A percentile compares a stretch with the other conserved stretches of the same genome.
Evolutionary conservation across 1,284 basidiomycete genomes (phyloP).

Genomic region (Sanghuangporus sanghuang): DNA sequence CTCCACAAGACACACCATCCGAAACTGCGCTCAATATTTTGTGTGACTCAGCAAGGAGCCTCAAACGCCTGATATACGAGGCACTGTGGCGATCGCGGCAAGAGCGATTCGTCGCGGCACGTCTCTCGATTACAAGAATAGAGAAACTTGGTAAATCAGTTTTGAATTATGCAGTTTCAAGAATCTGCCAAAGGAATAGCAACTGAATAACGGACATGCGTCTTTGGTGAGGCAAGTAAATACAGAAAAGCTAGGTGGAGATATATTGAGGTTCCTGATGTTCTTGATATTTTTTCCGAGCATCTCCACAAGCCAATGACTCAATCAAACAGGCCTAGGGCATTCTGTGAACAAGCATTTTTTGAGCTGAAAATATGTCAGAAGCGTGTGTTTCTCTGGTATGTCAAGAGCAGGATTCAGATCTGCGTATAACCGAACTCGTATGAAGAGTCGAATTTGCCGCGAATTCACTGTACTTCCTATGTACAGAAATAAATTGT

Average conservation of each 20-base stretch:
- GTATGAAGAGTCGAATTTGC: background rate
- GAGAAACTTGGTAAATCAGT: background rate
- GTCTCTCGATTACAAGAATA: background rate
- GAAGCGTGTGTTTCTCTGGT: background rate
- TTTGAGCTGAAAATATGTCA: background rate
- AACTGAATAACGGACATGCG: background rate
- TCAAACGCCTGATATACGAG: background rate
- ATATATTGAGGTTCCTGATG: background rate
- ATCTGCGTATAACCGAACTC: too few species aligned
- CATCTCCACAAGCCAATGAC: background rate
- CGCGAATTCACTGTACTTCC: background rate
- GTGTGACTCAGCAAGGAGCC: background rate
- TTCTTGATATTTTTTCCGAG: background rate
- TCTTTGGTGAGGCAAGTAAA: background rate
- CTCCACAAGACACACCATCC: background rate
- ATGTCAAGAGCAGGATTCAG: too few species aligned
- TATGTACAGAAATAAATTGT: background rate
- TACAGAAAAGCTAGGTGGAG: background rate
- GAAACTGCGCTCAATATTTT: background rate
- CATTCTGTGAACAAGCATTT: background rate
- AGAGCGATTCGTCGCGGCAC: background rate
- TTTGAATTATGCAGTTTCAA: background rate
- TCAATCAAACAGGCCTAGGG: background rate
- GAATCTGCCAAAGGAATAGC: background rate
- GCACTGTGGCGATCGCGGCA: background rate